Evolutionary conservation across 352 stramenopile genomes (phyloP), one percentile per base, ranked within the genome.

Genomic region (Pythium dissimile): DNA sequence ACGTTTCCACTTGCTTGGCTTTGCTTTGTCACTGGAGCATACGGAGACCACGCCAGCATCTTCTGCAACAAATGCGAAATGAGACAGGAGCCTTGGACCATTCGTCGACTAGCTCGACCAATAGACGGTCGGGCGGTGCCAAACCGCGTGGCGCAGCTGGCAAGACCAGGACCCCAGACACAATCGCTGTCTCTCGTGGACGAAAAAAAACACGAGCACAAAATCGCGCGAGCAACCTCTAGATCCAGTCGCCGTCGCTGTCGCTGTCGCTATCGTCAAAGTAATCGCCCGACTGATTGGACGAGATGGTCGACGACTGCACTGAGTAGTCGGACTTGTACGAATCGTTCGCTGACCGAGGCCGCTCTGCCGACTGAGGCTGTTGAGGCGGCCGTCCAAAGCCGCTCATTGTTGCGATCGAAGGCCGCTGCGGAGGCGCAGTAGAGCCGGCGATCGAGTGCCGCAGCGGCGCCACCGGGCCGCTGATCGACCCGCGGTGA

Each of bases 241-340:
- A 88, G 65, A 89, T 87, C 78, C 76, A 88, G 66, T 92, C 82
- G 41, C 79, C 80, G 59, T 92, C 82, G 31, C 75, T 88, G 37
- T 89, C 77, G 50, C 86, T 77, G 42, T 72, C 68, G 55, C 73
- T 72, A 44, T 84, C 76, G 44, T 72, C 61, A 34, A 71, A 69
- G 62, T 61, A 65, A 26, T 76, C 61, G 20, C 67, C 63, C 28
- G 37, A 50, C 41, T 84, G 69, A 44, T 80, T 89, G 46, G 84
- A 60, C 10, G 57, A 67, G n/a, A 62, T 38, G 11, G 45, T 56
- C 32, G 58, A 69, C 18, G 61, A 68, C 21, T 67, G 51, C 7
- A 45, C 43, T 15, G 52, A 30, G 34, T 37, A 54, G 41, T 41
- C 13, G 8, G 41, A 30, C n/a, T 55, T 37, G 37, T 66, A 54